Conservation (phyloP, 192 early-diverging fungal species). For the Spizellomyces punctatus region DNA sequence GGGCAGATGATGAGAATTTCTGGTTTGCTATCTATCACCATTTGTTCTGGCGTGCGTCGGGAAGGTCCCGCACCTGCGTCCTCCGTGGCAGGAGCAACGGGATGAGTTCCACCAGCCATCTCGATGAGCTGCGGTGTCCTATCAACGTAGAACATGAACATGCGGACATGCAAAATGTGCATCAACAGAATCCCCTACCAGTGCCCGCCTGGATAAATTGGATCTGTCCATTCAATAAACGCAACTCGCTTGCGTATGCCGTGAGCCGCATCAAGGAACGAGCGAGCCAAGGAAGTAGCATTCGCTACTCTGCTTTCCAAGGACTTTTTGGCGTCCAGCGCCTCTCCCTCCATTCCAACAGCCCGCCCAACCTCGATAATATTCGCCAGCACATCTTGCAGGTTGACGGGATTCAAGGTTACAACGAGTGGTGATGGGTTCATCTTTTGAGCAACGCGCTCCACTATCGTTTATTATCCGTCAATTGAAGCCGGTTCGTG, state of each 20-base stretch:
- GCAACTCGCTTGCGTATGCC: conserved; percentile 38
- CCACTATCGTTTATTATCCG: conserved; percentile 31
- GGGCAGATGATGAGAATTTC: conserved; percentile 51
- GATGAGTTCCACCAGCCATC: conserved; percentile 51
- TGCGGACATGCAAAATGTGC: too few relatives aligned
- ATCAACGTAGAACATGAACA: background rate
- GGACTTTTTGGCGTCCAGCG: conserved; percentile 6
- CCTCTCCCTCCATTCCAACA: conserved; percentile 33
- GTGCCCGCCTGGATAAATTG: conserved; percentile 55
- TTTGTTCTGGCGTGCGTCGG: conserved; percentile 22
- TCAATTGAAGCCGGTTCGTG: background rate
- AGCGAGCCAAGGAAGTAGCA: conserved; percentile 19
- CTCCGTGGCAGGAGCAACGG: conserved; percentile 35
- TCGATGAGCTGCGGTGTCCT: conserved; percentile 55
- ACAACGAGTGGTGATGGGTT: conserved; percentile 47
- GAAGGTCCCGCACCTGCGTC: conserved; percentile 43
- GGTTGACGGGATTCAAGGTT: conserved; percentile 51
- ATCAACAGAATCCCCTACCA: conserved; percentile 27
- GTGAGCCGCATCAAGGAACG: conserved; percentile 15
- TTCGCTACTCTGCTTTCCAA: conserved; percentile 29
- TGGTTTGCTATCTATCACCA: conserved; percentile 36
- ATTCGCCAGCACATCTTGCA: conserved; percentile 53
- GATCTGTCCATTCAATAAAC: conserved; percentile 60
- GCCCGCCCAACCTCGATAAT: conserved; percentile 47
- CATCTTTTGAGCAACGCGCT: conserved; percentile 51